Evolutionary conservation across 2,329 filamentous ascomycete species (phyloP).

Genomic region (Fusarium sp.): DNA sequence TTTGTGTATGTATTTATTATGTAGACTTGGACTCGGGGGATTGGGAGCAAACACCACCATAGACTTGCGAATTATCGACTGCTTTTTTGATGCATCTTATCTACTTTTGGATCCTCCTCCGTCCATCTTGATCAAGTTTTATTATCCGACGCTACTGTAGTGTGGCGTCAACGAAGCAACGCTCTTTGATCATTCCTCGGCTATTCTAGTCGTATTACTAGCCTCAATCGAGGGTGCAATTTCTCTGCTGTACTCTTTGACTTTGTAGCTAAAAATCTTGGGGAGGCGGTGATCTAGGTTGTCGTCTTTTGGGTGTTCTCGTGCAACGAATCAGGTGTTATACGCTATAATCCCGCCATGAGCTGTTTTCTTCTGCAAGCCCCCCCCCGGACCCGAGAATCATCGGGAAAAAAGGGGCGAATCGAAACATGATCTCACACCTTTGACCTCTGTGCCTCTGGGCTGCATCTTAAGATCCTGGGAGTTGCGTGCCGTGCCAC

Average conservation of each 20-base stretch:
- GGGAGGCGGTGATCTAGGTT: background rate
- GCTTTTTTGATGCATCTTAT: constrained; percentile 4
- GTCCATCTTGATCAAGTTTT: background rate
- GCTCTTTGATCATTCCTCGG: background rate
- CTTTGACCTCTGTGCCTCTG: constrained; percentile 10
- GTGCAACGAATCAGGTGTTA: background rate
- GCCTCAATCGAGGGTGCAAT: background rate
- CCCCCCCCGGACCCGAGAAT: background rate
- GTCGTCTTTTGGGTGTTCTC: background rate
- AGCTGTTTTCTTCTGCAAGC: background rate
- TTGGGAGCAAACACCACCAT: constrained; percentile 33
- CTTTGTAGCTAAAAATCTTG: background rate
- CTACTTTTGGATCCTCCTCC: background rate
- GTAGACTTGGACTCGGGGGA: constrained; percentile 39
- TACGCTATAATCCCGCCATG: background rate
- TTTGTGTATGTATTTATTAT: constrained; percentile 45
- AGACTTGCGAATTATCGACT: constrained; percentile 38
- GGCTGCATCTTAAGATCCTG: background rate
- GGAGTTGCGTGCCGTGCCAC: background rate
- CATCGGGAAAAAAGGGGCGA: background rate
- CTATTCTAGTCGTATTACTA: background rate
- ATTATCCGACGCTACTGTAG: background rate
- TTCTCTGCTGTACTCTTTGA: background rate
- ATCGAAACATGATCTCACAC: background rate
- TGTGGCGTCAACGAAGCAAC: background rate